Conservation (phyloP, 257 asterid genomes). For the Vinca minor region DNA sequence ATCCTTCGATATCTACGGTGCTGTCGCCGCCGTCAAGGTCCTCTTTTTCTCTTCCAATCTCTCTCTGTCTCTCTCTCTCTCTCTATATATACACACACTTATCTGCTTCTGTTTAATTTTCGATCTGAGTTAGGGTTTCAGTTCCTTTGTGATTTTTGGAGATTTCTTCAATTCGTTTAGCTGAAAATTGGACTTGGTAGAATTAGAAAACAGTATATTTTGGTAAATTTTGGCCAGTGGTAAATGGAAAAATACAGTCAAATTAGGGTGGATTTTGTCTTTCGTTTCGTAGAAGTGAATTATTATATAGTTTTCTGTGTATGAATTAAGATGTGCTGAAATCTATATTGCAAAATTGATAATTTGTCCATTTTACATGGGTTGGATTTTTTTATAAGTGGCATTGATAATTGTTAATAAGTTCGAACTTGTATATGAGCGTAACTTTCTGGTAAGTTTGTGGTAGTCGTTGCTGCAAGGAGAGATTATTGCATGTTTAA, state of each 20-base stretch:
- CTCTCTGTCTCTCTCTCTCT: no score
- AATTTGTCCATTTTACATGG: no score
- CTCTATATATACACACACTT: no score
- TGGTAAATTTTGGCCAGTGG: no score
- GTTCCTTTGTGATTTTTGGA: background rate
- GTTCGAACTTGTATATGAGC: no score
- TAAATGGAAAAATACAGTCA: background rate
- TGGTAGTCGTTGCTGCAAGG: no score
- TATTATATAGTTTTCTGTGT: background rate
- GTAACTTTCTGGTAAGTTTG: no score
- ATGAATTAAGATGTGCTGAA: background rate
- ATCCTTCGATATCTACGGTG: conserved; percentile 48
- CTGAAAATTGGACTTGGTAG: background rate
- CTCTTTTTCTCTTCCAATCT: background rate
- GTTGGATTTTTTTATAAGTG: no score
- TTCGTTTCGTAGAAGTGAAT: background rate
- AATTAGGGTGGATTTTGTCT: no score
- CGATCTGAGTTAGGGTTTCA: conserved; percentile 7
- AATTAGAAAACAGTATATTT: no score
- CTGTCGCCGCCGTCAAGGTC: conserved; percentile 69
- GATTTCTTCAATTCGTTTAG: background rate
- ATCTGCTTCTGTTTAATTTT: conserved; percentile 4
- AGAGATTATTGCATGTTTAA: no score
- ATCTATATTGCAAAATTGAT: background rate
- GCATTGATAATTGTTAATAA: no score